Evolutionary conservation across 768 basidiomycete species (phyloP).

Genomic region (Artomyces pyxidatus): DNA sequence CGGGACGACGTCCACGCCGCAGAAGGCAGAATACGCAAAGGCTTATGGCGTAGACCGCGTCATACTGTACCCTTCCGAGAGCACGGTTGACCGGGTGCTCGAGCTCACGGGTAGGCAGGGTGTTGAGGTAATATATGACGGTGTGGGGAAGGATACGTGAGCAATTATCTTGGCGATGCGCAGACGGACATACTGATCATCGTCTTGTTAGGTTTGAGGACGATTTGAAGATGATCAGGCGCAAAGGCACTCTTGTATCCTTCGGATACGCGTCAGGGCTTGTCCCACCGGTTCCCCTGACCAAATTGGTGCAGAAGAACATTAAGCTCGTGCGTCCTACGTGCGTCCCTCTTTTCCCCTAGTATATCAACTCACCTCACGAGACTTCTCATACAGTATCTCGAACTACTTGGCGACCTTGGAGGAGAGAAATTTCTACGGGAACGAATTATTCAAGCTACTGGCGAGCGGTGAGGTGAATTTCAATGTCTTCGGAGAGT

Average conservation of each 20-base stretch:
- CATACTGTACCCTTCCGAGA: constrained; percentile 69
- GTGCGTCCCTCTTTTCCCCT: constrained; percentile 32
- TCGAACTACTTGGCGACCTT: constrained; percentile 65
- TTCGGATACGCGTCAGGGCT: constrained; percentile 90
- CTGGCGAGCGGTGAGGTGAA: constrained; percentile 53
- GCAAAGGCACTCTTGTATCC: constrained; percentile 86
- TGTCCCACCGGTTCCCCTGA: constrained; percentile 65
- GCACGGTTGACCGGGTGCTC: constrained; percentile 64
- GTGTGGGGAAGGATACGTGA: constrained; percentile 94
- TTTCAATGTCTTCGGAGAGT: constrained; percentile 65
- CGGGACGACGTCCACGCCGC: constrained; percentile 80
- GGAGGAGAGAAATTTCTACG: constrained; percentile 65
- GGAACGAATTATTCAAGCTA: constrained; percentile 52
- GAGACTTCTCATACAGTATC: constrained; percentile 36
- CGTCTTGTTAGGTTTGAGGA: constrained; percentile 54
- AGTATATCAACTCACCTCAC: not conserved
- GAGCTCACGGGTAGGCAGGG: constrained; percentile 74
- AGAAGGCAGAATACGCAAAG: constrained; percentile 77
- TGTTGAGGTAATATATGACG: constrained; percentile 85
- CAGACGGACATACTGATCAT: constrained; percentile 3
- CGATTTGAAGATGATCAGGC: constrained; percentile 71
- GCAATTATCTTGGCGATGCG: constrained; percentile 21
- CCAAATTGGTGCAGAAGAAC: constrained; percentile 76
- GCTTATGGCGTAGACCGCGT: constrained; percentile 80
- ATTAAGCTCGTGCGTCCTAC: constrained; percentile 69